Base-by-base conservation (phyloP, 352 stramenopile genomes). In the Phytophthora sp. region DNA sequence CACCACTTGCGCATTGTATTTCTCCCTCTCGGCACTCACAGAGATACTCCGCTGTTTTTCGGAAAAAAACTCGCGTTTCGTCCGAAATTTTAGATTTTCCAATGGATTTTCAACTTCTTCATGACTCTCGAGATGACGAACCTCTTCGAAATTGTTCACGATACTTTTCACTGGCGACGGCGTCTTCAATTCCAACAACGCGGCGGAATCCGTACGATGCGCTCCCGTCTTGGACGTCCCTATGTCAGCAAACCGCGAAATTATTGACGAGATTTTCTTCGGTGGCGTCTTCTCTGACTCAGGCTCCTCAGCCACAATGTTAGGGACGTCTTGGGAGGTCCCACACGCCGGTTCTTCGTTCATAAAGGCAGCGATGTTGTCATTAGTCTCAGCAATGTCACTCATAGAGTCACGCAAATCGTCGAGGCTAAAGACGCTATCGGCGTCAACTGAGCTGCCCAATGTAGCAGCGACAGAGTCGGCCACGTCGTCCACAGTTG, bases 51-150 rank as follows among this genome's bases (percentile, higher is more conserved):
- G 74, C 47, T 75, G 61, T 7, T 69, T 76, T 4, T 75, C 79
- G 9, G 66, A 70, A 47, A 89, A 89, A 29, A 86, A 89, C 20
- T 76, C 70, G 38, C 80, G 80, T 53, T 86, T 80, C 16, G 80
- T 89, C 24, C 80, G 77, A 44, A 86, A 71, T 36, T 80, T 77
- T 5, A 89, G 63, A 7, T 52, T 69, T 13, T 85, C 80, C 24
- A 91, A 63, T 2, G 64, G 68, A 41, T 87, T 76, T 7, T 79
- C 47, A 24, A 84, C 73, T 61, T 69, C 45, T 29, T 71, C 9
- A 38, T 88, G 82, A 3, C 55, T 70, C 62, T 91, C 80, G 27
- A 91, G 79, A n/a, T 71, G 78, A 26, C 71, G 61, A n/a, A 83
- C 68, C 8, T 84, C 80, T 35, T 80, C 64, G n/a, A n/a, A n/a